Base-by-base conservation (phyloP, 345 rosid genomes). In the Conringia planisiliqua region DNA sequence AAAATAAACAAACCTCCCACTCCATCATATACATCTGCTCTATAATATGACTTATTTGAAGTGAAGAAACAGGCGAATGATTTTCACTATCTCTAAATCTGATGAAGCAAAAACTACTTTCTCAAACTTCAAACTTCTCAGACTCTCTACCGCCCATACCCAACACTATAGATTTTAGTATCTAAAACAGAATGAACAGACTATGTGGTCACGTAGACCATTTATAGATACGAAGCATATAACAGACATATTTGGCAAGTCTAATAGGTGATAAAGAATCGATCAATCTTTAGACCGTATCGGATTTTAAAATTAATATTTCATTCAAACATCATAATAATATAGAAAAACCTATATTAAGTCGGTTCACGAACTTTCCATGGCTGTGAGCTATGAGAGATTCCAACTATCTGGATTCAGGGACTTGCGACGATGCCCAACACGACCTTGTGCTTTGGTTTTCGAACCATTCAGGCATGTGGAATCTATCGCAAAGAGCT, bases 381-480 rank as follows among this genome's bases (percentile, higher is more conserved):
- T 18, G 10, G 29, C 22, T 63, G n/a, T 51, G 71, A 66, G 71
- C 35, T 50, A 35, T 22, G 13, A 33, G 44, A 20, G 44, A 50
- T 66, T 33, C 70, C 46, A 66, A 20, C 59, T 50, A 66, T 50
- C 18, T 13, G 43, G 32, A 54, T 27, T n/a, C 47, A 67, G 72
- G 62, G 61, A 14, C 10, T 52, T 68, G 61, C 18, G 40, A 33
- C 10, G 10, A 61, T 29, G 77, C 79, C 85, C 66, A 79, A 42
- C 82, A 62, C 18, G 90, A 82, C 52, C 82, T 58, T 35, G 96
- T 90, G 58, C 97, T 96, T 42, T 88, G 93, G 79, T 83, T 89
- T 69, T 85, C 89, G 69, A 93, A 93, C 98, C 98, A 93, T 64
- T 90, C 92, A 0, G 88, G 90, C 97, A 93, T 93, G 85, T 63